Evolutionary conservation across 345 rosid genomes (phyloP), one percentile per base, ranked within the genome.

Genomic region (Citrus maxima): DNA sequence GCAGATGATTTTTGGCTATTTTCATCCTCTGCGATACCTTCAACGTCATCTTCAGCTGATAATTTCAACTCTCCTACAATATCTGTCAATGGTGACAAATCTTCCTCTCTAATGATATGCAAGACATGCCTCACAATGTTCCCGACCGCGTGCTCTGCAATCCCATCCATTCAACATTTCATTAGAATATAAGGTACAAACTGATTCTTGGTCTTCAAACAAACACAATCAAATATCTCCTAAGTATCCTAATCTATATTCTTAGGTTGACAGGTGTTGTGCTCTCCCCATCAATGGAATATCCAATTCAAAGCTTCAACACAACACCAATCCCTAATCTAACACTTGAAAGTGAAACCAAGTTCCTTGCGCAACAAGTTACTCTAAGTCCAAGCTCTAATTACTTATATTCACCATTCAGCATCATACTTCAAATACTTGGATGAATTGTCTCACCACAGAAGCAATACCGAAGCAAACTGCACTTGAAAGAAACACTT

Each of bases 111-210:
- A 71, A 90, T 88, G 56, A 88, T 88, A 79, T 84, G 90, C 25
- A 70, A 84, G 79, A 87, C 88, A 60, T 88, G 88, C 86, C 90
- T 87, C 63, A 88, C 86, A 51, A 86, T 84, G 51, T 87, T 88
- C 34, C 91, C 90, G 12, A 85, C 89, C 55, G 88, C 90, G 71
- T 88, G 85, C 85, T 90, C 92, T 90, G 88, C 85, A 83, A 75
- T 65, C 73, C 74, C 60, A 74, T 35, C 40, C 49, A 49, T 27
- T 67, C 56, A 76, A 42, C 46, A 65, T 65, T 65, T 65, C 25
- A 21, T 65, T 34, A 65, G 35, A 34, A 18, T 19, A 65, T 34
- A 34, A 9, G 58, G 37, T 3, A 2, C 21, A 38, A 40, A 40
- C 21, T 9, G 55, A 22, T 38, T 40, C 8, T 37, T 22, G 21